Base-by-base conservation (phyloP, 148 eudicot species). In the Nepenthes mirabilis region DNA sequence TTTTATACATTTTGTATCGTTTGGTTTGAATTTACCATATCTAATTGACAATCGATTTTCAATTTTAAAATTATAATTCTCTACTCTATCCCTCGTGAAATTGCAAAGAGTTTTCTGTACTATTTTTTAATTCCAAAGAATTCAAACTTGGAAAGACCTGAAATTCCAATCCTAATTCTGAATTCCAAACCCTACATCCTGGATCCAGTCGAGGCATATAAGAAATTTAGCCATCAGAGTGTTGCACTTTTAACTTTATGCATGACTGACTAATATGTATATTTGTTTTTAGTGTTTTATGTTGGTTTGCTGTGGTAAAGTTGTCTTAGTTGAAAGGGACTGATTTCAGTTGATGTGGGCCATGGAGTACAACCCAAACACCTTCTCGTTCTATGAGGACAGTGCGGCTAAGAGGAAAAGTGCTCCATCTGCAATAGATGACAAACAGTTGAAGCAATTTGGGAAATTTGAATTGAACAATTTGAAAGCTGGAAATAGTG, bases 321-420 rank as follows among this genome's bases (percentile, higher is more conserved):
- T 34, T 14, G 65, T 23, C 52, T 66, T 70, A 55, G 48, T 32
- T 37, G 14, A 36, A 53, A 13, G 64, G 53, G 23, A 52, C 71
- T 60, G 43, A 36, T 72, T 67, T 61, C 77, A 91, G 97, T 83
- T 91, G 65, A 91, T 91, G 97, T 88, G 97, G 96, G 96, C 96
- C 63, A 91, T 91, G 97, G 97, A 91, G 68, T 91, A 85, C 78
- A 88, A 91, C 64, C 97, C 97, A 8, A 78, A 83, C 73, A 83
- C 81, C 36, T 91, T 77, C 74, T 60, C 75, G 55, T 72, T 72
- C 33, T 91, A 88, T 56, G 94, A 90, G 68, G 66, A 77, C 35
- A 71, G 67, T 59, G 70, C 71, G 60, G 70, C 68, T n/a, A 61
- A 66, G 55, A 73, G 67, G 2, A 49, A 11, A 49, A 2, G 52